Conservation (phyloP, 345 rosid species). For the Citropsis articulata region DNA sequence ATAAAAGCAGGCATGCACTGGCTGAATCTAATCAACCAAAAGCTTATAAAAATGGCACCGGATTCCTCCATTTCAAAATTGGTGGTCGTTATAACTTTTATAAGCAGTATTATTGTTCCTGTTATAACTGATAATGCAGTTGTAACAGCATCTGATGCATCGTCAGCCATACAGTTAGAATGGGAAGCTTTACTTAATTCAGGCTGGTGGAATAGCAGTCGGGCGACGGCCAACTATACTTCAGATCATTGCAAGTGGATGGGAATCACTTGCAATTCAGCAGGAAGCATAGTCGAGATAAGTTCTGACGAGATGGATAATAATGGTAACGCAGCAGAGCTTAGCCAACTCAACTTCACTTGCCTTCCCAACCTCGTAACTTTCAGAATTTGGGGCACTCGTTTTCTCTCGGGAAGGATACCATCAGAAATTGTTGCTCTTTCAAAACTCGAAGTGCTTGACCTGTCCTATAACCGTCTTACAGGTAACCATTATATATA, state of each 20-base stretch:
- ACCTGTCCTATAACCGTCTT: not conserved
- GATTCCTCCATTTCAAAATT: not conserved
- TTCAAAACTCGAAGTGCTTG: no score
- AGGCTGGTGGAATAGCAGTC: no score
- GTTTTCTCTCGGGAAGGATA: not conserved
- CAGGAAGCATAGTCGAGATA: no score
- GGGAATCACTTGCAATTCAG: no score
- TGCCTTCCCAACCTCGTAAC: no score
- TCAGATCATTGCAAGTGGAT: no score
- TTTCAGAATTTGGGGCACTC: fast-evolving
- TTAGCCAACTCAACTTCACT: no score
- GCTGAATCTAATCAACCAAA: not conserved
- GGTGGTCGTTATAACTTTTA: not conserved
- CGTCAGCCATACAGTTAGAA: not conserved
- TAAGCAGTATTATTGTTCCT: no score
- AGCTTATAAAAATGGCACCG: not conserved
- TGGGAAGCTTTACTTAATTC: no score
- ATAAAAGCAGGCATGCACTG: no score
- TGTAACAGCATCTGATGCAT: not conserved
- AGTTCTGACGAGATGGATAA: fast-evolving
- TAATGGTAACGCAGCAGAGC: fast-evolving
- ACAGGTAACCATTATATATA: not conserved
- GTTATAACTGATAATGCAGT: no score
- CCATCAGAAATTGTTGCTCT: not conserved
- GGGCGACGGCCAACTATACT: no score